phyloP scores from a whole-genome alignment of 2,329 filamentous ascomycete species.

The Fusarium neocosmosporiellum region DNA sequence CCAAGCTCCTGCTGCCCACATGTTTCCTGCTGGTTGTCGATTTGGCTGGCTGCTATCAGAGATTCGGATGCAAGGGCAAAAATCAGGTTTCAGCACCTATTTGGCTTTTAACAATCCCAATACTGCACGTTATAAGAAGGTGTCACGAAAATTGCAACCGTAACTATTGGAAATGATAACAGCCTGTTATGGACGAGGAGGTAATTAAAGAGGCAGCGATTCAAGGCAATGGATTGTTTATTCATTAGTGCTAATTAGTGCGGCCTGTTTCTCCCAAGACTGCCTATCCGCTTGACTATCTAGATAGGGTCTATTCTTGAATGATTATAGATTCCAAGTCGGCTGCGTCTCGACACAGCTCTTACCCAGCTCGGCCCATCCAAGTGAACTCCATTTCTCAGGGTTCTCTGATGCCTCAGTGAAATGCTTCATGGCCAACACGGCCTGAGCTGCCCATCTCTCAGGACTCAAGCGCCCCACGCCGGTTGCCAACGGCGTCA shows the following conservation, averaged over 20 bases:
- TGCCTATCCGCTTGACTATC: not conserved
- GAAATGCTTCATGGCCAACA: slow-evolving; percentile 64
- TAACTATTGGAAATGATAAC: no score
- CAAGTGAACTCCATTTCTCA: slow-evolving; percentile 54
- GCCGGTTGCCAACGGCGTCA: slow-evolving; percentile 65
- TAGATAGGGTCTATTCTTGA: not conserved
- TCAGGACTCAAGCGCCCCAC: slow-evolving; percentile 56
- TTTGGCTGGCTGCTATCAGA: no score
- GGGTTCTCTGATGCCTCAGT: slow-evolving; percentile 58
- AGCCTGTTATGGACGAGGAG: not conserved
- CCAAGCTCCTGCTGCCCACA: no score
- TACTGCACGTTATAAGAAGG: no score
- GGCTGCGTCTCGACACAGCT: slow-evolving; percentile 20
- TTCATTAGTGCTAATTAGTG: not conserved
- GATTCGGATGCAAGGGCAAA: no score
- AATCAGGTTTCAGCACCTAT: no score
- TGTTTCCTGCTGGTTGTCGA: no score
- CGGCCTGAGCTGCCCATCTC: slow-evolving; percentile 62
- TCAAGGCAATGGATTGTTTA: not conserved
- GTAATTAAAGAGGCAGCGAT: not conserved
- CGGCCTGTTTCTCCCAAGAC: not conserved
- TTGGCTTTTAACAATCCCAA: no score
- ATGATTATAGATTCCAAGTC: slow-evolving; percentile 4
- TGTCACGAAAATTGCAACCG: no score
- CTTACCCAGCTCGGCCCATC: slow-evolving; percentile 46